phyloP scores from a whole-genome alignment of 2,329 filamentous ascomycete species.

The Cadophora gregata region DNA sequence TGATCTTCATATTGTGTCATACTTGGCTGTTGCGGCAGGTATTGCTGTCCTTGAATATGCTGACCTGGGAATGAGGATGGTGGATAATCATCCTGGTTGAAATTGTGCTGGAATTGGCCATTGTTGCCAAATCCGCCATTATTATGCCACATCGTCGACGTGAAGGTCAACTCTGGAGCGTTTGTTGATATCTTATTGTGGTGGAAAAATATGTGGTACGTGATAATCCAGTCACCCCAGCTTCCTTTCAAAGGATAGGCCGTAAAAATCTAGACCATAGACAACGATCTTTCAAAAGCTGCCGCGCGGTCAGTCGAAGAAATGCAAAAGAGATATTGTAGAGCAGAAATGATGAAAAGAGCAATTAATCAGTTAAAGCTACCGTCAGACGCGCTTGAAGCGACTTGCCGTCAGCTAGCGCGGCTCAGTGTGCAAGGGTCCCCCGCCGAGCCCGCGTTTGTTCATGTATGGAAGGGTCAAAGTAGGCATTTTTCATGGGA shows the following conservation, averaged over 20 bases:
- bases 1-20: conserved; percentile 31
- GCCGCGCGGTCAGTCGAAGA: background rate
- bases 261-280: background rate
- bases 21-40: conserved; percentile 32
- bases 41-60: conserved; percentile 28
- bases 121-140: conserved; percentile 40
- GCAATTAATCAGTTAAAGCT: background rate
- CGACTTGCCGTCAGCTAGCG: conserved; percentile 16
- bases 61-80: conserved; percentile 27
- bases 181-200: background rate
- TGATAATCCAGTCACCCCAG: background rate
- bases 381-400: conserved; percentile 1
- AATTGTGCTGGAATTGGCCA: conserved; percentile 33
- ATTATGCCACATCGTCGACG: conserved; percentile 13
- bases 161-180: background rate
- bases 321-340: background rate
- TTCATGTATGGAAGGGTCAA: no score
- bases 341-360: background rate
- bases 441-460: no score
- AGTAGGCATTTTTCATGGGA: no score
- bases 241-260: background rate
- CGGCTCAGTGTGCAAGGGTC: background rate
- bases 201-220: background rate
- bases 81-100: conserved; percentile 38
- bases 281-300: background rate